Base-by-base conservation (phyloP, 1,139 yeast genomes). In the Blastobotrys ciferrii region DNA sequence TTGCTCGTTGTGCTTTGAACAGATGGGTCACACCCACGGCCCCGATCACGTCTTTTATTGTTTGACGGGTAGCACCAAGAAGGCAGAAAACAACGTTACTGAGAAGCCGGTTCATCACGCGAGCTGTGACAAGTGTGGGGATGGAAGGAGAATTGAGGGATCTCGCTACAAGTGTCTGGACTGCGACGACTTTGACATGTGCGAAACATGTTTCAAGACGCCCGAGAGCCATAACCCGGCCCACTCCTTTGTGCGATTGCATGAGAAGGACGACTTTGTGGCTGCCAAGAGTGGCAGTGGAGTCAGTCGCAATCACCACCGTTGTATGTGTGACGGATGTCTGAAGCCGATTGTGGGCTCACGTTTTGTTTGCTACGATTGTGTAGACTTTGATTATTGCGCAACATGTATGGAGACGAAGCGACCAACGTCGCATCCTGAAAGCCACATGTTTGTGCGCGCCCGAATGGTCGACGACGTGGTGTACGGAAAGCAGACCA, bases 101-200 rank as follows among this genome's bases (percentile, higher is more conserved):
- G 25, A 5, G 11, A 17, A 9, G 25, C 25, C 33, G 13, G 15
- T 14, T 17, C 42, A 15, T n/a, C 12, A 5, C 12, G 33, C 33
- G 18, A 15, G 2, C 28, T 30, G 33, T 28, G 33, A 25, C 9
- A 17, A 15, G 5, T 39, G 32, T 12, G 20, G 23, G 6, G n/a
- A 4, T 14, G 12, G 41, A 18, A 20, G 32, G 12, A 18, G 28
- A 15, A 69, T 80, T 42, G 54, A 47, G 23, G 84, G 84, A 1
- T 57, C 57, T 18, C 71, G 84, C 43, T 80, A 69, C 64, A 71
- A 71, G 52, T 80, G 85, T 59, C 63, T 73, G 46, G 70, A 72
- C 14, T 80, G 85, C 57, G 53, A 60, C 1, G 75, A 80, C 54
- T 74, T 65, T 58, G 84, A 80, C 55, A 66, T 79, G 49, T 80